Base-by-base conservation (phyloP, 2,329 filamentous ascomycete genomes). In the Sphaerostilbella broomeana region DNA sequence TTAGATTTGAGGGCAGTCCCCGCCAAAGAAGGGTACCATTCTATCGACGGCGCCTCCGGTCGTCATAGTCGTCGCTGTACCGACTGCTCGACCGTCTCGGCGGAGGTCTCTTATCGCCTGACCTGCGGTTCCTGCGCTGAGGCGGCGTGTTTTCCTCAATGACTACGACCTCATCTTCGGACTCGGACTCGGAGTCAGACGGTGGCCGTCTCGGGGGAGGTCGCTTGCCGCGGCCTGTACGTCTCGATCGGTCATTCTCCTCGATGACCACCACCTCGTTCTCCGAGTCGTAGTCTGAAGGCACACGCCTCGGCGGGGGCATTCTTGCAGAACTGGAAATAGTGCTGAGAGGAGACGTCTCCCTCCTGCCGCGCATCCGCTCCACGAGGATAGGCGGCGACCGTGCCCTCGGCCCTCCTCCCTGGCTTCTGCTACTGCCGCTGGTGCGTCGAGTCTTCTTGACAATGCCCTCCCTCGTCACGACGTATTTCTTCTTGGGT, bases 231-330 rank as follows among this genome's bases (percentile, higher is more conserved):
- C 51, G 46, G 22, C 51, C 50, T 19, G 43, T 52, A 45, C 22
- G 39, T 28, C 44, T 52, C 35, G 54, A 48, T 7, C 48, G 55
- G 36, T 49, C 52, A 29, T 59, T 53, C 50, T 62, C 59, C 45
- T 62, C 59, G 29, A 59, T 53, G 12, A 62, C 59, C 2, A 62
- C 52, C 11, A 62, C 57, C 56, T 70, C 66, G 30, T 64, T 61
- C 5, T 62, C 55, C 35, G 54, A 42, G 33, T 59, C 48, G 29
- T 57, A 54, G 9, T 59, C 57, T 21, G 54, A 47, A 48, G 36
- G 53, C 12, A 41, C n/a, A 8, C 20, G 26, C n/a, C 32, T 41
- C 4, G 38, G 38, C 10, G 32, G 32, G 6, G 25, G 31, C 1
- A 29, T 35, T 15, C 20, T 19, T 15, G 22, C 35, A 2, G 38